Conservation (phyloP, 352 stramenopile species). For the Phytophthora boehmeriae region DNA sequence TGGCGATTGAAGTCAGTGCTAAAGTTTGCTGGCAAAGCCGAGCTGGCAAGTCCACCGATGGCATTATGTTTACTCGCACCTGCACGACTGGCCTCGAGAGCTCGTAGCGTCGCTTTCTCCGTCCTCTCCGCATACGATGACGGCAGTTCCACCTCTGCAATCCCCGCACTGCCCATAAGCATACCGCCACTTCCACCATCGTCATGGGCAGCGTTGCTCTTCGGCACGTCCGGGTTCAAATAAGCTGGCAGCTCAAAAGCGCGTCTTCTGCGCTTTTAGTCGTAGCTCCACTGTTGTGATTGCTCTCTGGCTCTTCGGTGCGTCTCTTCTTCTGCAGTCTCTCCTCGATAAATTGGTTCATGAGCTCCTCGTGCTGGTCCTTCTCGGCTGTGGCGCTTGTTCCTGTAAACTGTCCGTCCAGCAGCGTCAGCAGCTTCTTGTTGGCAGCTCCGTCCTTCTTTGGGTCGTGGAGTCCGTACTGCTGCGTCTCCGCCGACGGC, state of each 20-base stretch:
- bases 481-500: conserved; percentile 9
- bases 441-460: conserved; percentile 72
- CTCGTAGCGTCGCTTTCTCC: conserved; percentile 50
- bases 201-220: conserved; percentile 35
- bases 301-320: neutral
- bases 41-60: conserved; percentile 46
- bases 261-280: conserved; percentile 59
- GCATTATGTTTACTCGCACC: conserved; percentile 17
- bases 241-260: conserved; percentile 71
- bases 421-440: conserved; percentile 73
- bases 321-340: conserved; percentile 55
- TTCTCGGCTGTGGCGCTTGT: conserved; percentile 63
- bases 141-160: conserved; percentile 82
- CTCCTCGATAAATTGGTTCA: conserved; percentile 87
- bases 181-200: conserved; percentile 62
- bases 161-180: conserved; percentile 78
- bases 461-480: conserved; percentile 77
- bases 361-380: conserved; percentile 83
- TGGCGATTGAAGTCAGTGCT: conserved; percentile 84
- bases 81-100: conserved; percentile 36
- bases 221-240: conserved; percentile 53
- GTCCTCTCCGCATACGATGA: conserved; percentile 56
- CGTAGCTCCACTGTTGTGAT: conserved; percentile 1
- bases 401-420: conserved; percentile 84
- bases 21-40: conserved; percentile 71